These are phyloP conservation scores for Trametes cinnabarina DNA, from an alignment of 768 basidiomycete species.

Conservation along the genomic window DNA sequence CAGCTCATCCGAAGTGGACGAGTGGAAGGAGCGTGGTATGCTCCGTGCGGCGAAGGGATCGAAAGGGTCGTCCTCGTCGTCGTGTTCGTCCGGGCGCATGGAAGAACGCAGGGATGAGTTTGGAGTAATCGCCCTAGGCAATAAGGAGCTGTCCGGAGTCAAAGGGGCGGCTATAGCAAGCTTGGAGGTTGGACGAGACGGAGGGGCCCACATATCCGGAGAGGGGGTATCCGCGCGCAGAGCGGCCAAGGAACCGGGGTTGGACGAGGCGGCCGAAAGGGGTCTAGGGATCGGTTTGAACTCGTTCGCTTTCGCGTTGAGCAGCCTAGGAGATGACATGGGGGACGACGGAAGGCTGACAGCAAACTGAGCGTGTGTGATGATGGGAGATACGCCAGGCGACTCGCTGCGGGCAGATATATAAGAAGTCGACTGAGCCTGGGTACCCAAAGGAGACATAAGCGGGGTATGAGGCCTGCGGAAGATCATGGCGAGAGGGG, in stretches of 20 bases:
- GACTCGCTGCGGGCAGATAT: constrained; percentile 52
- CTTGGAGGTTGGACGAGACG: constrained; percentile 71
- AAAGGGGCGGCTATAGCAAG: constrained; percentile 91
- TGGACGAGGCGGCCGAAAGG: constrained; percentile 68
- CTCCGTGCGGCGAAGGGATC: constrained; percentile 65
- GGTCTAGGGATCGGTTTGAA: constrained; percentile 85
- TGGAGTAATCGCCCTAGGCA: constrained; percentile 60
- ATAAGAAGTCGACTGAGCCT: constrained; percentile 51
- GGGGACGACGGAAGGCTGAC: constrained; percentile 83
- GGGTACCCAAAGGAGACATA: constrained; percentile 67
- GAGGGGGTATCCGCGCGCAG: constrained; percentile 78
- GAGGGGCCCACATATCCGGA: constrained; percentile 87
- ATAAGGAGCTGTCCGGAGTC: constrained; percentile 62
- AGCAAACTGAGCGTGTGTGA: constrained; percentile 67
- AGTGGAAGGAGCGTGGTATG: constrained; percentile 57
- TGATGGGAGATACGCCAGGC: constrained; percentile 67
- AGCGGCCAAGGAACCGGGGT: constrained; percentile 49
- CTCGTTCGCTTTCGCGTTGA: constrained; percentile 88
- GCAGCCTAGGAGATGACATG: constrained; percentile 75
- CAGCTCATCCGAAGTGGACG: constrained; percentile 58
- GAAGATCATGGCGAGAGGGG: constrained; percentile 73
- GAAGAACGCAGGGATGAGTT: constrained; percentile 68
- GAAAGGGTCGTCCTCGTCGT: constrained; percentile 83
- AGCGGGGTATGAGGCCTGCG: constrained; percentile 78
- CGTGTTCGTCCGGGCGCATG: constrained; percentile 54